Percentiles rank a stretch among this genome's conserved stretches.
phyloP scores from a whole-genome alignment of 2,329 filamentous ascomycete species.

The Pseudogymnoascus destructans region DNA sequence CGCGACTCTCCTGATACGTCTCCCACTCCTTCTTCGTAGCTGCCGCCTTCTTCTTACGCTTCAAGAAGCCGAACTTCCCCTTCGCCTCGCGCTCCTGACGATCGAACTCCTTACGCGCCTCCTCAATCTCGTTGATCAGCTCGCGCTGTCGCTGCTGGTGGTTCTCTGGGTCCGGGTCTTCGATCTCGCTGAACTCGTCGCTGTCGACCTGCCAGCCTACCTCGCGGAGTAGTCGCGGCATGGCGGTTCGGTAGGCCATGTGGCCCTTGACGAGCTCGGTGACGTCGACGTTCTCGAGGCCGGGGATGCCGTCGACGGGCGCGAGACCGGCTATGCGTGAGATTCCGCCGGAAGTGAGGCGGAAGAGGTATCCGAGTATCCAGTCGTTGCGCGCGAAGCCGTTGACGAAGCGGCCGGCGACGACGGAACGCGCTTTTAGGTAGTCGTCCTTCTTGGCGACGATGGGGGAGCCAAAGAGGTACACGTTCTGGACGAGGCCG shows the following conservation, averaged over 20 bases:
- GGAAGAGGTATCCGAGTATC: conserved; percentile 94
- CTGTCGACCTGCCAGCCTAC: conserved; percentile 86
- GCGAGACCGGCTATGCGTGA: conserved; percentile 76
- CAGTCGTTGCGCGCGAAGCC: conserved; percentile 92
- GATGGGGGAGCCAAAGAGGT: conserved; percentile 82
- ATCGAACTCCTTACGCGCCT: conserved; percentile 77
- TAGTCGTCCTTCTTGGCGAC: conserved; percentile 90
- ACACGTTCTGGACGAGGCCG: conserved; percentile 87
- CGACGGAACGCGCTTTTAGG: conserved; percentile 63
- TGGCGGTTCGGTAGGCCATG: conserved; percentile 90
- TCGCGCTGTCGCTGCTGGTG: conserved; percentile 79
- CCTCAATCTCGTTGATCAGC: conserved; percentile 91
- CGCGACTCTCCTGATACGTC: conserved; percentile 67
- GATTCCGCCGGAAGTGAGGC: conserved; percentile 84
- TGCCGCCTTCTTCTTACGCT: conserved; percentile 58
- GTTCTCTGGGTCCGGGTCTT: conserved; percentile 92
- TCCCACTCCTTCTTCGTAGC: conserved; percentile 83
- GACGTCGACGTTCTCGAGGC: conserved; percentile 79
- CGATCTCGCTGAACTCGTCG: conserved; percentile 91
- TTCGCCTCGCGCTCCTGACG: conserved; percentile 58
- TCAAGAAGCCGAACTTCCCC: conserved; percentile 62
- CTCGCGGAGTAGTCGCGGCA: conserved; percentile 75
- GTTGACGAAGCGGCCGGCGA: conserved; percentile 87
- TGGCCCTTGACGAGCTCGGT: conserved; percentile 79
- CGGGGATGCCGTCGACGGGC: conserved; percentile 60